Evolutionary conservation across 2,329 filamentous ascomycete genomes (phyloP).

Genomic region (Apiospora aurea): DNA sequence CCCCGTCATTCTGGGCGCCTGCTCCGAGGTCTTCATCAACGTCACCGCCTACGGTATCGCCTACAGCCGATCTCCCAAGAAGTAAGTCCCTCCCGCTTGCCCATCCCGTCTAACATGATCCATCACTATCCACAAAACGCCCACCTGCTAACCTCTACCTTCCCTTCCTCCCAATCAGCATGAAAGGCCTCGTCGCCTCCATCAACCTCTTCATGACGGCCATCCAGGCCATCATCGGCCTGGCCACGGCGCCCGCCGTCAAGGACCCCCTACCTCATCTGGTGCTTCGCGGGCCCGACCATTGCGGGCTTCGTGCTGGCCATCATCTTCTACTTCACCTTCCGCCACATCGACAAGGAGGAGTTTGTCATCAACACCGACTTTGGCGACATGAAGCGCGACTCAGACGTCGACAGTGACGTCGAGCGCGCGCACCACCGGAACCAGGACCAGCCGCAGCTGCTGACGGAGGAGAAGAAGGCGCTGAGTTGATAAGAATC

Average conservation of each 20-base stretch:
- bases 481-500: background rate
- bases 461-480: conserved; percentile 1
- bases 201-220: conserved; percentile 65
- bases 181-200: conserved; percentile 66
- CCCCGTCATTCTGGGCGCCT: conserved; percentile 57
- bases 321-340: conserved; percentile 54
- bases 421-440: conserved; percentile 31
- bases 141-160: background rate
- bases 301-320: conserved; percentile 53
- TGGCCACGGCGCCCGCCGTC: conserved; percentile 53
- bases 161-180: conserved; percentile 38
- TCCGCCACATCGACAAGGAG: conserved; percentile 54
- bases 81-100: conserved; percentile 34
- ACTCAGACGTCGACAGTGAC: conserved; percentile 39
- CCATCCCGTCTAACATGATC: too few relatives aligned
- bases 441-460: too few relatives aligned
- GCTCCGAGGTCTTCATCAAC: conserved; percentile 64
- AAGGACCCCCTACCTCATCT: conserved; percentile 57
- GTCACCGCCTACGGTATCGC: conserved; percentile 72
- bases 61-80: conserved; percentile 70
- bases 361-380: conserved; percentile 49
- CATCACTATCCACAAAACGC: too few relatives aligned
- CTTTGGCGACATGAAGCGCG: conserved; percentile 39
- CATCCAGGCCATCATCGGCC: conserved; percentile 54
- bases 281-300: conserved; percentile 56